A percentile compares a stretch with the other conserved stretches of the same genome.
These are phyloP conservation scores for Mycena olivaceomarginata DNA, from an alignment of 768 basidiomycete species.

Conservation along the genomic window DNA sequence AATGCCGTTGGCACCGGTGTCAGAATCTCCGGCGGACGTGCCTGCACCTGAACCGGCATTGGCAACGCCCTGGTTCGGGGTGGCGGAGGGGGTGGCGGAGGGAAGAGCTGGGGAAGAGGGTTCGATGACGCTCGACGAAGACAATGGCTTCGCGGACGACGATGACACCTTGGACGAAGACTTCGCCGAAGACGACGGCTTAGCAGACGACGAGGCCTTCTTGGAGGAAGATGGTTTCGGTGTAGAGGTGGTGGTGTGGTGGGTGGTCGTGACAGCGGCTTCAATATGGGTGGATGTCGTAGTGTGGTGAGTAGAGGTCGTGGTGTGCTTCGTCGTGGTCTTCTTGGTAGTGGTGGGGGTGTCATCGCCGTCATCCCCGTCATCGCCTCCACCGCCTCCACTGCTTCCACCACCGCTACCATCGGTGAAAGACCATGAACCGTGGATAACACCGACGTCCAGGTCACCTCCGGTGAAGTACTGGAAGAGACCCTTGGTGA, in stretches of 20 bases:
- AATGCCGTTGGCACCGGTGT: neutral
- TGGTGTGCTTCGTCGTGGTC: slow-evolving; percentile 4
- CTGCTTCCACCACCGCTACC: neutral
- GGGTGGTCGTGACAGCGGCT: neutral
- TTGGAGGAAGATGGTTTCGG: slow-evolving; percentile 11
- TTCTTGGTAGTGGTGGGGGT: slow-evolving; percentile 10
- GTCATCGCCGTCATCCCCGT: neutral
- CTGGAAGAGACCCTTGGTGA: slow-evolving; percentile 41
- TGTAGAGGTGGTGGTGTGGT: neutral
- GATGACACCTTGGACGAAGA: slow-evolving; percentile 14
- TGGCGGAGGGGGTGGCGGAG: neutral
- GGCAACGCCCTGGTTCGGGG: slow-evolving; percentile 13
- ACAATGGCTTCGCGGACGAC: neutral
- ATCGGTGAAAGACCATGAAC: slow-evolving; percentile 36
- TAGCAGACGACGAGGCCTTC: neutral
- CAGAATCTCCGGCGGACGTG: neutral
- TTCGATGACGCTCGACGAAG: neutral
- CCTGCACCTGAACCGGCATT: neutral
- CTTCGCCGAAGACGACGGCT: slow-evolving; percentile 23
- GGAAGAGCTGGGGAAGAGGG: neutral
- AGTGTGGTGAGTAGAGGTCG: neutral
- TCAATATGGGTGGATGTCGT: neutral
- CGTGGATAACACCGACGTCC: slow-evolving; percentile 33
- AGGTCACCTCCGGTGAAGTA: slow-evolving; percentile 29
- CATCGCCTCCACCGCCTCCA: neutral